Evolutionary conservation across 2,329 filamentous ascomycete species (phyloP), one percentile per base, ranked within the genome.

Genomic region (Fusarium denticulatum): DNA sequence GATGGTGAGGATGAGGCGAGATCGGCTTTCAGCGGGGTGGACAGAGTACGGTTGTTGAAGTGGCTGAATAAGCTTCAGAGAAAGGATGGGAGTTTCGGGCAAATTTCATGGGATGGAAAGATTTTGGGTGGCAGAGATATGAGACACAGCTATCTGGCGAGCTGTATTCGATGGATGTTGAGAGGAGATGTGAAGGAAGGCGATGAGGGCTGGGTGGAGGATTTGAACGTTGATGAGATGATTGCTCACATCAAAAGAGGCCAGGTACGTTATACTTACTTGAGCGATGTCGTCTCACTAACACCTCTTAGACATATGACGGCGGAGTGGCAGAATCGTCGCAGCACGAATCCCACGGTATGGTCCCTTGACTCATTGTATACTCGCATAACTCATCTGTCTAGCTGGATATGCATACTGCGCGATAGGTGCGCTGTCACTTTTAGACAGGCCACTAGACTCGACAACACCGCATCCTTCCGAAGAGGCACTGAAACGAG

Each of bases 371-470:
- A 32, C 3, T 24, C 64, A 52, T 52, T 56, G 30, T 13, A 13
- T 34, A 24, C 39, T n/a, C 60, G 67, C 11, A 30, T 62, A 24
- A 34, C 72, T 71, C 37, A 76, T 49, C 3, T 47, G 3, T 65
- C 65, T 36, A 95, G 93, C 94, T 75, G 96, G 96, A 26, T 96
- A 97, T 81, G 95, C 94, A 15, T 98, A 95, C 85, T 98, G 95
- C 81, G 95, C 92, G 13, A 88, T 98, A 60, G 91, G 90, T 16
- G 92, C 94, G 9, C 85, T 98, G 10, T 89, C 90, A 5, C 89
- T 98, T 56, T 86, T 98, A n/a, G 89, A 90, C 67, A 89, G 90
- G 16, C 86, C 92, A 3, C 82, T 85, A 3, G 80, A 84, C 18
- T 76, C 76, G 22, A 76, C 67, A 2, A 46, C 63, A 1, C 7